phyloP scores from a whole-genome alignment of 306 rosid species.

The Begonia loranthoides region DNA sequence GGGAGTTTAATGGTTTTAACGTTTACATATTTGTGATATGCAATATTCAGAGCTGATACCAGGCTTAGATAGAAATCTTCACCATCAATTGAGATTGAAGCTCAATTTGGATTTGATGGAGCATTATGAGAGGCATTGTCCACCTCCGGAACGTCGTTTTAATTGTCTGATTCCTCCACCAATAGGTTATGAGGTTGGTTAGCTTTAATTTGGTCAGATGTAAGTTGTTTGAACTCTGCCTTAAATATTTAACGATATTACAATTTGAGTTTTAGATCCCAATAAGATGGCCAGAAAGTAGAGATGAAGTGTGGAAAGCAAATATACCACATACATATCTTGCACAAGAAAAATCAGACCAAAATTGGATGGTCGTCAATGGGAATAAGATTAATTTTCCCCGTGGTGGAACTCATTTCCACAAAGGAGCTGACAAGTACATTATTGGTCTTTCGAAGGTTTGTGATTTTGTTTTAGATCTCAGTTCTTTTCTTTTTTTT shows the following conservation, averaged over 20 bases:
- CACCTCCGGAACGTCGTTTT: constrained; percentile 36
- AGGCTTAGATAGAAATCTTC: constrained; percentile 42
- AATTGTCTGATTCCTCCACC: constrained; percentile 53
- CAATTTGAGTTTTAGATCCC: constrained; percentile 39
- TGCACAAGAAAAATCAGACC: constrained; percentile 52
- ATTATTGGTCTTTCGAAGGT: constrained; percentile 40
- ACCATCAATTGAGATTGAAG: constrained; percentile 33
- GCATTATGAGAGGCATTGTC: constrained; percentile 54
- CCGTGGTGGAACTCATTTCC: constrained; percentile 60
- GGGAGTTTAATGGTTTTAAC: too few relatives aligned
- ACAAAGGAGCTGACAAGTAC: constrained; percentile 54
- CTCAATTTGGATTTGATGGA: constrained; percentile 40
- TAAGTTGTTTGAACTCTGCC: neutral
- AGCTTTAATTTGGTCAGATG: neutral
- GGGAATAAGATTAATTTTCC: constrained; percentile 60
- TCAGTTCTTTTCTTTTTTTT: constrained; percentile 3
- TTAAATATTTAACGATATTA: constrained; percentile 5
- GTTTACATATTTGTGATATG: constrained; percentile 30
- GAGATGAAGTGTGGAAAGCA: constrained; percentile 68
- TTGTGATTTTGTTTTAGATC: constrained; percentile 3
- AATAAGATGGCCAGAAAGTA: constrained; percentile 47
- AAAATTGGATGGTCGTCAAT: constrained; percentile 60
- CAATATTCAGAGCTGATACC: constrained; percentile 42
- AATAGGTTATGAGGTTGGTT: constrained; percentile 36
- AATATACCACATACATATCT: constrained; percentile 55